A percentile compares a stretch with the other conserved stretches of the same genome.
Conservation (phyloP, 2,329 filamentous ascomycete genomes). For the Cladorrhinum sp. region DNA sequence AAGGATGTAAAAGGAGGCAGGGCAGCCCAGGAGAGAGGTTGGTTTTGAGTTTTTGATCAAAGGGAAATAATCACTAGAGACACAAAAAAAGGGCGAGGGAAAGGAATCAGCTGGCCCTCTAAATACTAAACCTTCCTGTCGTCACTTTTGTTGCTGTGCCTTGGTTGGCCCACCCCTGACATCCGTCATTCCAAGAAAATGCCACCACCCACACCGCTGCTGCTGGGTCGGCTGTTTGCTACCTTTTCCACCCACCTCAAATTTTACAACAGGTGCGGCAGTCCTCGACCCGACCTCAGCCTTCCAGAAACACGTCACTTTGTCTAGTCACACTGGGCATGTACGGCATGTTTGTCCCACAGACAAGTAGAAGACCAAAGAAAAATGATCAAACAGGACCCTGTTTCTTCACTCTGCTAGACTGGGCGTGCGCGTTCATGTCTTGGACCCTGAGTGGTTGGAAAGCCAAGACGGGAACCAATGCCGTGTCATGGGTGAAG, state of each 20-base stretch:
- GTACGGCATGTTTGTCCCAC: background rate
- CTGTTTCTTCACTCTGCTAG: background rate
- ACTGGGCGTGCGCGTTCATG: background rate
- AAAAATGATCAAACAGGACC: background rate
- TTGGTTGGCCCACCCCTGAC: background rate
- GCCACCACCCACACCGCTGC: too few relatives aligned
- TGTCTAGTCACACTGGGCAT: background rate
- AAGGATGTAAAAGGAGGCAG: background rate
- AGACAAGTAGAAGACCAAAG: background rate
- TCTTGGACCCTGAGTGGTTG: background rate
- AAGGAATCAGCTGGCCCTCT: background rate
- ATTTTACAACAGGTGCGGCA: too few relatives aligned
- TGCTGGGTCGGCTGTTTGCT: too few relatives aligned
- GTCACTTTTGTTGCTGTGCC: background rate
- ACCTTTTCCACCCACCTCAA: background rate
- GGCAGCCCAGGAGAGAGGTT: too few relatives aligned
- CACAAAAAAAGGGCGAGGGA: background rate
- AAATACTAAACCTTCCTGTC: background rate
- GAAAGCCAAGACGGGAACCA: background rate
- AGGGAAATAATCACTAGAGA: too few relatives aligned
- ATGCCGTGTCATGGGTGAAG: background rate
- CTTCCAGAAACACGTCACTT: background rate
- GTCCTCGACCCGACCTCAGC: too few relatives aligned
- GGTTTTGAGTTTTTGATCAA: too few relatives aligned
- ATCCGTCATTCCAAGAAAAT: background rate